Base-by-base conservation (phyloP, 495 filamentous ascomycete genomes). In the Tetracladium marchalianum region DNA sequence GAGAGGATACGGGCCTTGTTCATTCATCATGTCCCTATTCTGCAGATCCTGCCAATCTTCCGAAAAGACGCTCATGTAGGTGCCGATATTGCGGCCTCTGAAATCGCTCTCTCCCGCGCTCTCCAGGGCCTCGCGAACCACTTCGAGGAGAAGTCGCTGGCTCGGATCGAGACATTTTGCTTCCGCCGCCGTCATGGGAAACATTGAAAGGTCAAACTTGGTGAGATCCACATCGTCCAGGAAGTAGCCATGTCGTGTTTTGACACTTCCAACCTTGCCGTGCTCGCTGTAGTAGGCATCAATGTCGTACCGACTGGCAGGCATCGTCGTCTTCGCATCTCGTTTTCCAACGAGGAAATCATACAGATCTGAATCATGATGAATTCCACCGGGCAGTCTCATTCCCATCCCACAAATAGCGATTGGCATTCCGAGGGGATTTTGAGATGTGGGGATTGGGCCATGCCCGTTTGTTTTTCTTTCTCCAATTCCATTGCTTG, bases 171-270 rank as follows among this genome's bases (percentile, higher is more conserved):
- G 76, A 35, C 66, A 66, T 31, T 62, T 65, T 6, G 75, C 75
- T 44, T 82, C 79, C 11, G 64, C 66, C 1, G 67, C 62, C 1
- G 63, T 62, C 47, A 80, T 66, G 51, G 68, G 71, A 64, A 81
- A 82, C 49, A 83, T 74, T 9, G 59, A 44, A 0, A 74, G 63
- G 51, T 83, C 78, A 40, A 82, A 81, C 1, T 58, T 49, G n/a
- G 64, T 64, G 11, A 71, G 53, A 50, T 78, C 68, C 15, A 72
- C 65, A 5, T 75, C 66, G 2, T 72, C 59, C 4, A 81, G 54
- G 51, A 67, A 68, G 39, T 71, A 62, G 5, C 62, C 67, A 3
- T 61, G 56, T 27, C 63, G 56, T 0, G 68, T 65, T 1, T 43
- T 51, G 4, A 57, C 31, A 38, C 6, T 11, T 24, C 41, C 41